Base-by-base conservation (phyloP, 1,139 yeast species). In the Diutina neorugosa region DNA sequence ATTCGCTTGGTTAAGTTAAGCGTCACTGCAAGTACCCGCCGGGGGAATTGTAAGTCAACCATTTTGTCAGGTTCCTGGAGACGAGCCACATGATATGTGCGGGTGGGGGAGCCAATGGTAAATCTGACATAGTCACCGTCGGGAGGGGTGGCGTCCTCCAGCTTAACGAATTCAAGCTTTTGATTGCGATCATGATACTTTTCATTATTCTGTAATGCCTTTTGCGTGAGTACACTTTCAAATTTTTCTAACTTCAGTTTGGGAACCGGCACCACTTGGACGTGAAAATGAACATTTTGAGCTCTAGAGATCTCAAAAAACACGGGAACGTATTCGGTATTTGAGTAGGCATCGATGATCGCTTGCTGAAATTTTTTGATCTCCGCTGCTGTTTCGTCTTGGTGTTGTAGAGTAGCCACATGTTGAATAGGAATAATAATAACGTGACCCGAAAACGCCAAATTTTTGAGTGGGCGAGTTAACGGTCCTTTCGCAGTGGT, bases 401-500 rank as follows among this genome's bases (percentile, higher is more conserved):
- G 37, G 18, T 46, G 41, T n/a, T 7, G 4, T 2, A 27, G 4
- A 8, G 40, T 27, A 0, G 96, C 77, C 8, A 74, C 69, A 65
- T 91, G 98, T 11, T 83, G 81, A 21, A 91, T 78, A 0, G 97
- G 96, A n/a, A 89, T 81, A 8, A 90, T 75, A 51, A 91, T 71
- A 14, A 88, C 86, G 69, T 91, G 97, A 0, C 95, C 96, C 0
- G 95, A 80, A 62, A 87, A 82, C 9, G 74, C 71, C 62, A 77
- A 63, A 21, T 60, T 59, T 54, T 66, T 63, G 55, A 64, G 65
- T 2, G 84, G 76, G 46, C 76, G 67, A 0, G 89, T 78, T 31
- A 91, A 67, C 0, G 97, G 97, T 0, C 98, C 98, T 62, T 87
- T 89, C 0, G 96, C 96, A 16, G 84, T 74, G 0, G 97, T 86